Evolutionary conservation across 2,329 filamentous ascomycete genomes (phyloP).

Genomic region (Calonectria pauciramosa): DNA sequence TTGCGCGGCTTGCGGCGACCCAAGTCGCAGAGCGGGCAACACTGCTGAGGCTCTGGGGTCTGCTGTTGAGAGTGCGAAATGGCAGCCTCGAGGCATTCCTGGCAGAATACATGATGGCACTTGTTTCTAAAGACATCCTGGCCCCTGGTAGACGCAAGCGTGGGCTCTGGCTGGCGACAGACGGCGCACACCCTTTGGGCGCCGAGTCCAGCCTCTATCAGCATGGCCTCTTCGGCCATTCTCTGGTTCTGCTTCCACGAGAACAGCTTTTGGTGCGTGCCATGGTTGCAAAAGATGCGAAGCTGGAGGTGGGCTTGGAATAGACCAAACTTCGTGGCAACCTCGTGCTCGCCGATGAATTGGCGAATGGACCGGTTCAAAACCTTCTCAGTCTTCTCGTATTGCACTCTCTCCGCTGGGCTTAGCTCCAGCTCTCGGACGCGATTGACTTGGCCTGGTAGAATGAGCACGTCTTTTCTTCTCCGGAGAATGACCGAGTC

Average conservation of each 20-base stretch:
- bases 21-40: background rate
- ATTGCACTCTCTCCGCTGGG: constrained; percentile 47
- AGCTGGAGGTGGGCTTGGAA: constrained; percentile 63
- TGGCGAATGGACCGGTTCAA: constrained; percentile 56
- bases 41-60: too few species aligned
- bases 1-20: background rate
- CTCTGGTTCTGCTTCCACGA: constrained; percentile 54
- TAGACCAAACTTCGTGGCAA: constrained; percentile 55
- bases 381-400: constrained; percentile 51
- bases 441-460: constrained; percentile 45
- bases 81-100: constrained; percentile 43
- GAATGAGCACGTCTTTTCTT: constrained; percentile 55
- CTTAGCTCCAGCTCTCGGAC: constrained; percentile 16
- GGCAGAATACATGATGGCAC: constrained; percentile 50
- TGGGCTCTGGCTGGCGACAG: constrained; percentile 52
- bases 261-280: constrained; percentile 61
- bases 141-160: constrained; percentile 40
- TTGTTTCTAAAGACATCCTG: constrained; percentile 37
- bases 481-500: constrained; percentile 58
- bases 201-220: constrained; percentile 37
- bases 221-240: constrained; percentile 44
- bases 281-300: constrained; percentile 64
- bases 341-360: constrained; percentile 51
- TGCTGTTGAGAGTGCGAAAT: constrained; percentile 29
- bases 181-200: constrained; percentile 45